Evolutionary conservation across 257 asterid genomes (phyloP), one percentile per base, ranked within the genome.

Genomic region (Nicotiana noctiflora): DNA sequence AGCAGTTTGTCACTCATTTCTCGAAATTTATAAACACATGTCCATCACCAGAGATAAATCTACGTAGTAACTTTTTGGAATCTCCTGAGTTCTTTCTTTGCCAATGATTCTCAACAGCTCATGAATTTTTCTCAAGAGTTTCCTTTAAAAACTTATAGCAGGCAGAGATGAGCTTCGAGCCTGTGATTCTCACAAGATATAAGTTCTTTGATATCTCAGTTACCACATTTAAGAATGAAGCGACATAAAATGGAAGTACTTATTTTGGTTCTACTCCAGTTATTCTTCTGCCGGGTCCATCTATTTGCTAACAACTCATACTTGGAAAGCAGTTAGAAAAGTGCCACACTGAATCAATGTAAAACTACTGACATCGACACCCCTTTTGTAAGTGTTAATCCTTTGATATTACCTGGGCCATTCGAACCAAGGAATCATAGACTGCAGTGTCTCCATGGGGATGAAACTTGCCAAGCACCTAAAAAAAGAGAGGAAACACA

Each of bases 401-500:
- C 79, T 53, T 21, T 13, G 56, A 74, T 53, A 63, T 67, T 84
- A 96, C 98, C 99, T 96, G 99, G 80, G 99, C 98, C 99, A 96
- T 94, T 78, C 99, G 94, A 80, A 96, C 99, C 95, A 96, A 84
- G 70, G 99, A 91, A 87, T 96, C 99, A 79, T 96, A 96, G 67
- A 94, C 98, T 51, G 99, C 99, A 81, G 59, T 92, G 80, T 96
- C 98, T 59, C 99, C 99, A 49, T 96, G 99, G 15, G 99, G 99
- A 85, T 96, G 99, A 81, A 90, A 96, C 88, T 94, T 96, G 13
- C 99, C 99, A 60, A 96, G 97, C 76, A 96, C 99, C 99, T 95
- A 85, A 57, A 59, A 80, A 77, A 77, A 13, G 4, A 57, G 57
- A 68, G 46, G 64, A 83, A 82, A 82, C 31, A 29, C 27, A 79